Evolutionary conservation across 2,329 filamentous ascomycete species (phyloP).

Genomic region (Paradendryphiella salina): DNA sequence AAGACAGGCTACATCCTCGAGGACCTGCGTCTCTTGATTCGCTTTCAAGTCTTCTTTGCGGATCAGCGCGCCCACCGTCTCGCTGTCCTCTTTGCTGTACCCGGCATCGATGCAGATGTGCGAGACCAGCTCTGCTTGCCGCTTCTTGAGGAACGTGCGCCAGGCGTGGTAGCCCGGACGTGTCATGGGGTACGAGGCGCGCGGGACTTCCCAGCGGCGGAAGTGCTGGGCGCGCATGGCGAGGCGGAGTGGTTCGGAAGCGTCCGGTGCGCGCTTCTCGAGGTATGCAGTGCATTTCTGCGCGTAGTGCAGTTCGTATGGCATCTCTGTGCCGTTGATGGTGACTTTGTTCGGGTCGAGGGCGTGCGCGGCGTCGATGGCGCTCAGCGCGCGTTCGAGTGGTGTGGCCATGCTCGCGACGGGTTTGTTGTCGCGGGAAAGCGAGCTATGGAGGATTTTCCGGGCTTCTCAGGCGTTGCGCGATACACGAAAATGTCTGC

Average conservation of each 20-base stretch:
- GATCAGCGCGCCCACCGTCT: slow-evolving; percentile 70
- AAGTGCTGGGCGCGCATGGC: slow-evolving; percentile 86
- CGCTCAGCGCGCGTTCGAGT: slow-evolving; percentile 57
- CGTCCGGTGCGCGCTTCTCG: slow-evolving; percentile 59
- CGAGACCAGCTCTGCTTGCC: slow-evolving; percentile 65
- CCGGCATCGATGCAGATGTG: slow-evolving; percentile 58
- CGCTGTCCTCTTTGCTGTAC: slow-evolving; percentile 58
- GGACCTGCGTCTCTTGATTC: slow-evolving; percentile 69
- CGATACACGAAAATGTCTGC: not conserved
- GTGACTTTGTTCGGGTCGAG: slow-evolving; percentile 65
- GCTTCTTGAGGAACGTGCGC: slow-evolving; percentile 72
- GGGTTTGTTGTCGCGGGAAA: not conserved
- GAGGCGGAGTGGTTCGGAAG: slow-evolving; percentile 69
- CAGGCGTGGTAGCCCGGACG: slow-evolving; percentile 78
- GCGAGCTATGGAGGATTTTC: not conserved
- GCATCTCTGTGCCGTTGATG: slow-evolving; percentile 52
- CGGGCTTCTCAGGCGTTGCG: not conserved
- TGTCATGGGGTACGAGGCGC: slow-evolving; percentile 72
- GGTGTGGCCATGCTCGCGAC: slow-evolving; percentile 20
- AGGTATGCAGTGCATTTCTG: slow-evolving; percentile 78
- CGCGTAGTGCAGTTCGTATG: slow-evolving; percentile 83
- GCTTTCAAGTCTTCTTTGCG: slow-evolving; percentile 73
- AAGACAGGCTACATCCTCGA: slow-evolving; percentile 85
- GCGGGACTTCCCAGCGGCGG: slow-evolving; percentile 80
- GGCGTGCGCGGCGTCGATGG: slow-evolving; percentile 74